Conservation (phyloP, 1,139 yeast species). For the Saccharomyces pastorianus region DNA sequence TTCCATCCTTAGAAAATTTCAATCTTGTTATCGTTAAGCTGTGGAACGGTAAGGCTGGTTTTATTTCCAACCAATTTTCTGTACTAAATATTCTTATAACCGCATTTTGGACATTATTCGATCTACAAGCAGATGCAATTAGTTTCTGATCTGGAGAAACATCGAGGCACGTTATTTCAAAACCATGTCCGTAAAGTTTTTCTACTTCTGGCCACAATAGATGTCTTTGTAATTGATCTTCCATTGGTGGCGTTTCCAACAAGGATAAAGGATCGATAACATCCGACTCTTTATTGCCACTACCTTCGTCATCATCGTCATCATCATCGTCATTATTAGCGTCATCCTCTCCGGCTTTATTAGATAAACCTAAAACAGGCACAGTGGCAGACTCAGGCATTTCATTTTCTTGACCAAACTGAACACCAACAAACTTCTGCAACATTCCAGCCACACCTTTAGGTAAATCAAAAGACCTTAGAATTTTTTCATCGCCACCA, state of each 20-base stretch:
- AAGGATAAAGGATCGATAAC: conserved; percentile 35
- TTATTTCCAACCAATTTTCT: conserved; percentile 51
- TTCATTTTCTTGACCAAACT: conserved; percentile 16
- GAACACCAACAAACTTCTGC: conserved; percentile 44
- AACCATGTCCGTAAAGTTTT: conserved; percentile 94
- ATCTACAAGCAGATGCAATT: conserved; percentile 86
- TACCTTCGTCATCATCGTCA: conserved; percentile 35
- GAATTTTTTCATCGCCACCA: conserved; percentile 92
- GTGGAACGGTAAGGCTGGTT: conserved; percentile 50
- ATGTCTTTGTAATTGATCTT: conserved; percentile 82
- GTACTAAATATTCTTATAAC: conserved; percentile 70
- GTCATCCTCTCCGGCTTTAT: conserved; percentile 63
- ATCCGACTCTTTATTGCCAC: conserved; percentile 34
- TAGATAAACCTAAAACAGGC: conserved; percentile 90
- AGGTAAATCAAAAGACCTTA: conserved; percentile 89
- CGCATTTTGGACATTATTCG: conserved; percentile 79
- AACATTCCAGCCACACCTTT: conserved; percentile 61
- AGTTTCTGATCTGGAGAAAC: conserved; percentile 53
- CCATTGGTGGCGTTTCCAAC: conserved; percentile 62
- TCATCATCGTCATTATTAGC: conserved; percentile 36
- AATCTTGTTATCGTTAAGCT: conserved; percentile 78
- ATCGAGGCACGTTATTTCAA: conserved; percentile 78
- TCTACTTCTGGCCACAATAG: conserved; percentile 94
- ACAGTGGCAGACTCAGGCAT: conserved; percentile 70
- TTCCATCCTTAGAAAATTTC: conserved; percentile 65